Evolutionary conservation across 495 filamentous ascomycete species (phyloP), one percentile per base, ranked within the genome.

Genomic region (Hypoxylon lenormandii): DNA sequence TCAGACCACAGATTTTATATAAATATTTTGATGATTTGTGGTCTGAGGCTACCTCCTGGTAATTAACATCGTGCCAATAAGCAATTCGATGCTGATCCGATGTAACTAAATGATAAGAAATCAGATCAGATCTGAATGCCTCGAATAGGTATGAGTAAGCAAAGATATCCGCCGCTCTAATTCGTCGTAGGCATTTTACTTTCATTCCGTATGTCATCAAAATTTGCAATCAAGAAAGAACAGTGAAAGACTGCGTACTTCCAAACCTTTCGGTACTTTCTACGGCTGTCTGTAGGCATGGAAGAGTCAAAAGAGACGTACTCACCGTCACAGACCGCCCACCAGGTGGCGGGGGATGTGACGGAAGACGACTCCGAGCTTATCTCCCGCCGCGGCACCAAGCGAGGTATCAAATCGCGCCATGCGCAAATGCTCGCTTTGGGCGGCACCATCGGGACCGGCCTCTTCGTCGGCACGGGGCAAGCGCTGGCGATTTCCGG

Each of bases 401-500:
- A 66, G 28, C 62, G 67, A 52, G 61, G 46, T 5, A 70, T 70
- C 57, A 65, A 66, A 38, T 66, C 67, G 36, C 78, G 85, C 47
- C 85, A 88, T 53, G 70, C 86, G 49, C 85, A 88, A 70, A 87
- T 89, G 81, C 87, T 89, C 65, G 86, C 84, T 5, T 84, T 88
- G 58, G 85, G 84, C 1, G 85, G 85, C 22, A 83, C 82, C n/a
- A 86, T 88, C 30, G 86, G 86, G n/a, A 89, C 86, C 5, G 86
- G 71, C 61, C 80, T 79, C 11, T 80, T 78, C 49, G 72, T 80
- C 22, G 66, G 78, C 13, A 75, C 76, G 19, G 79, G 79, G 13
- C 68, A 70, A 23, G 76, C 76, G 4, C 58, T 79, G 53, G 66
- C 72, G 33, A 64, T 68, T 33, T 65, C 74, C 16, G 74, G 75